Base-by-base conservation (phyloP, 441 rosid genomes). In the Theobroma grandiflorum region DNA sequence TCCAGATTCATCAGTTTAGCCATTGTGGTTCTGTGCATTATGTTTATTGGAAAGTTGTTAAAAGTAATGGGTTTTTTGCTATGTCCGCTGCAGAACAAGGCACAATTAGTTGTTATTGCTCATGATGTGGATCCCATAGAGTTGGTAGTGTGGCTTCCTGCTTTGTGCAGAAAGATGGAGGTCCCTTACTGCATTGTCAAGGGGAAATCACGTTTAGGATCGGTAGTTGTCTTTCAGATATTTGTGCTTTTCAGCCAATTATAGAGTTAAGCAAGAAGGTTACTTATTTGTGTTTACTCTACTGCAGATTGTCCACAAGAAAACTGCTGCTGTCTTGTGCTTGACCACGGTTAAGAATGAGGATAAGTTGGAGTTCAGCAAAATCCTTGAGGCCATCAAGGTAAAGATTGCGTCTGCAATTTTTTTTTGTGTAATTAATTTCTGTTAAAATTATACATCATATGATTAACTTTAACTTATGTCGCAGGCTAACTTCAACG, bases 61-160 rank as follows among this genome's bases (percentile, higher is more conserved):
- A n/a, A 26, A 53, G 37, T 55, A n/a, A 57, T 55, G 8, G 1
- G 1, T 15, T 4, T 55, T 59, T 43, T n/a, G 1, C 0, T 11
- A 9, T 53, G 26, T 42, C 35, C 3, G 15, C 70, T 86, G 86
- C 82, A 96, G 97, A 93, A 94, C 87, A 96, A 96, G 87, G 98
- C 97, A 2, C 98, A 96, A 40, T 73, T 94, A 84, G 98, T 96
- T 37, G 91, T 96, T 63, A 96, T 96, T 18, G 99, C 99, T 22
- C 98, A 94, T 76, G 98, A 96, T 80, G 98, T 96, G 15, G 98
- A 96, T 82, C 99, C 98, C 2, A 96, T 96, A 5, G 98, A 96
- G 91, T 81, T 93, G 84, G 99, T 95, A 42, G 95, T 95, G 5
- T 95, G 99, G 99, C 85, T 95, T 14, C 99, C 99, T 18, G 96